Evolutionary conservation across 768 basidiomycete genomes (phyloP), one percentile per base, ranked within the genome.

Genomic region (Boletus rubropictus): DNA sequence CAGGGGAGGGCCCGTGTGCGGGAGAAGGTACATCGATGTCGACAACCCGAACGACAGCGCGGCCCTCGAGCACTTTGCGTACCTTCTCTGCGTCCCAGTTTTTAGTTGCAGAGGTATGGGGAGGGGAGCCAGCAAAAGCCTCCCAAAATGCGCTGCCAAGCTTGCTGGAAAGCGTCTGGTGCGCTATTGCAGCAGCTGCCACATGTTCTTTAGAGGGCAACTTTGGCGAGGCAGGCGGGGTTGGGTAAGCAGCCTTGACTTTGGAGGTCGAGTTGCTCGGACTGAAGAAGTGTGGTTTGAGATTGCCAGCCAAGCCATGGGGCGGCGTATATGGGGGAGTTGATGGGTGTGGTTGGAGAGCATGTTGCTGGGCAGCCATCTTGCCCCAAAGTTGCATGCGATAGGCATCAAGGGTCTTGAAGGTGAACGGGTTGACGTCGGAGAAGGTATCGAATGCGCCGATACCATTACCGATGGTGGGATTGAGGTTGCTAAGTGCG

Each of bases 351-450:
- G 70, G 61, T 0, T 74, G 73, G 7, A 67, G 68, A 42, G 42
- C 65, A 49, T 53, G 62, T 44, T 79, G 85, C 55, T 90, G 89
- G 27, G 81, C 75, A 0, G 90, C 90, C 81, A 95, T 88, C 69
- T 86, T 80, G 28, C 83, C 80, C 93, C 92, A 95, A 0, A 96
- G 73, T 51, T 95, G 92, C 87, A 92, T 92, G 34, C 92, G 79
- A 62, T 85, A 85, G 62, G 82, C 78, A 67, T 94, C 91, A 54
- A 94, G 71, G 2, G 78, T 81, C 73, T 90, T 92, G 74, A 94
- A 79, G 3, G 86, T 92, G 67, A 93, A 93, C 11, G 84, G 82
- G 54, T 89, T 90, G 52, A 73, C 62, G 55, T 93, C 90, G 20
- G 83, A 73, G 66, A 89, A 93, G 14, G 80, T 74, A 48, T 91